These are phyloP conservation scores for Flaveria sonorensis DNA, from an alignment of 129 eudicot genomes.

Conservation along the genomic window DNA sequence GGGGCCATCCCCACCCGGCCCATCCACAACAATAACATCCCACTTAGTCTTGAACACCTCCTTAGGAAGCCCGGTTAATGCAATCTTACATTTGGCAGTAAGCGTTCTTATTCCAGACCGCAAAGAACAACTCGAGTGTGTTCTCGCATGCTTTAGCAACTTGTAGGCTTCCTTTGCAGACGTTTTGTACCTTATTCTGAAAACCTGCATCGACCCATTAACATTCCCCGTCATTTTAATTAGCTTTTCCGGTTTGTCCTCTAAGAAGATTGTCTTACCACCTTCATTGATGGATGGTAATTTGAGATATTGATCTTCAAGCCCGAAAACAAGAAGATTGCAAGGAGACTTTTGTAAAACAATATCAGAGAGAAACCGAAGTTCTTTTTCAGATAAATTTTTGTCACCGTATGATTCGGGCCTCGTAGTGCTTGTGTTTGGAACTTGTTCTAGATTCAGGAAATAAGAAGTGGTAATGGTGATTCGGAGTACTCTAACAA, in stretches of 20 bases:
- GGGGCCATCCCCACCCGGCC: slow-evolving; percentile 70
- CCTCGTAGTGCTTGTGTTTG: slow-evolving; percentile 6
- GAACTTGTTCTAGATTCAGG: slow-evolving; percentile 13
- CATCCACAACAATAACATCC: slow-evolving; percentile 88
- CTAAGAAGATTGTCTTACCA: slow-evolving; percentile 69
- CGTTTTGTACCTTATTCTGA: slow-evolving; percentile 48
- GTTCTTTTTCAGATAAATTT: slow-evolving; percentile 59
- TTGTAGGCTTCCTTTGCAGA: slow-evolving; percentile 74
- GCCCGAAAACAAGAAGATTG: slow-evolving; percentile 83
- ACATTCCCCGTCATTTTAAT: slow-evolving; percentile 17
- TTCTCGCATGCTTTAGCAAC: slow-evolving; percentile 74
- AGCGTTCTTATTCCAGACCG: slow-evolving; percentile 26
- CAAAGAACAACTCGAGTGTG: slow-evolving; percentile 51
- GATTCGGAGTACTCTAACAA: slow-evolving; percentile 54
- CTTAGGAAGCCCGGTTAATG: slow-evolving; percentile 55
- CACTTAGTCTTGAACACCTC: slow-evolving; percentile 59
- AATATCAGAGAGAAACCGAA: slow-evolving; percentile 47
- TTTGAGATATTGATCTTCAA: slow-evolving; percentile 53
- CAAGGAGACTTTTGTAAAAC: slow-evolving; percentile 65
- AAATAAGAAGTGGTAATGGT: slow-evolving; percentile 46
- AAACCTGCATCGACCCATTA: slow-evolving; percentile 37
- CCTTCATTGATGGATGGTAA: slow-evolving; percentile 53
- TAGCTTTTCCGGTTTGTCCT: slow-evolving; percentile 52
- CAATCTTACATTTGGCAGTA: slow-evolving; percentile 59
- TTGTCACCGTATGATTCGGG: neutral